Percentiles rank a stretch among this genome's conserved stretches.
Conservation (phyloP, 768 basidiomycete genomes). For the Lepiota subincarnata region DNA sequence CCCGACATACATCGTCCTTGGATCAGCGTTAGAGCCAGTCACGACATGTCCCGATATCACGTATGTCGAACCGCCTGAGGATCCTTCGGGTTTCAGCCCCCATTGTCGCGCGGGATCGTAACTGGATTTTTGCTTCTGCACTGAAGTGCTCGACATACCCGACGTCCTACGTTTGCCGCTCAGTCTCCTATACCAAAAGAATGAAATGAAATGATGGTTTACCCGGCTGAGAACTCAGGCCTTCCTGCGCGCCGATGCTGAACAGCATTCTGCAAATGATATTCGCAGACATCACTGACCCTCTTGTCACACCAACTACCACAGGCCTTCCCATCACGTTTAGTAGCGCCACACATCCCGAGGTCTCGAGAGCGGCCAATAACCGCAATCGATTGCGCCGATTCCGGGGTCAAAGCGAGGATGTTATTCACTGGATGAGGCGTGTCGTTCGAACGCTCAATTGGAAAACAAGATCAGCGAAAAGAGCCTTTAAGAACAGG, state of each 20-base stretch:
- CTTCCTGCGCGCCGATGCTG: constrained; percentile 68
- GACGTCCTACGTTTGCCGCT: constrained; percentile 50
- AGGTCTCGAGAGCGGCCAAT: constrained; percentile 87
- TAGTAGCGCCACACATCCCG: constrained; percentile 75
- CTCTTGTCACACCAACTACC: constrained; percentile 91
- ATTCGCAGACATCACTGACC: constrained; percentile 85
- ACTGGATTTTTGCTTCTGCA: constrained; percentile 47
- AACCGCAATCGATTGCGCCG: constrained; percentile 72
- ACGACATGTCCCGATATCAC: constrained; percentile 79
- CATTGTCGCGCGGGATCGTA: constrained; percentile 72
- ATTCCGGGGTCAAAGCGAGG: constrained; percentile 83
- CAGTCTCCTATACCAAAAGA: neutral
- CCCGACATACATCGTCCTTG: constrained; percentile 44
- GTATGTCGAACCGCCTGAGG: constrained; percentile 55
- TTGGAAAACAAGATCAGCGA: neutral
- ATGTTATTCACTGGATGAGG: constrained; percentile 81
- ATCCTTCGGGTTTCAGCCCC: constrained; percentile 62
- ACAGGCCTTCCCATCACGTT: constrained; percentile 78
- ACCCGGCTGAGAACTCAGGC: constrained; percentile 87
- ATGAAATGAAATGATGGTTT: constrained; percentile 21
- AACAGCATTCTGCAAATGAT: constrained; percentile 81
- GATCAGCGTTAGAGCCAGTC: constrained; percentile 36
- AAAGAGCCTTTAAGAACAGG: neutral
- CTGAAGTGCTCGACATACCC: constrained; percentile 54
- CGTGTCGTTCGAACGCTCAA: constrained; percentile 42